phyloP scores from a whole-genome alignment of 2,329 filamentous ascomycete species.

The Penicillium decumbens region DNA sequence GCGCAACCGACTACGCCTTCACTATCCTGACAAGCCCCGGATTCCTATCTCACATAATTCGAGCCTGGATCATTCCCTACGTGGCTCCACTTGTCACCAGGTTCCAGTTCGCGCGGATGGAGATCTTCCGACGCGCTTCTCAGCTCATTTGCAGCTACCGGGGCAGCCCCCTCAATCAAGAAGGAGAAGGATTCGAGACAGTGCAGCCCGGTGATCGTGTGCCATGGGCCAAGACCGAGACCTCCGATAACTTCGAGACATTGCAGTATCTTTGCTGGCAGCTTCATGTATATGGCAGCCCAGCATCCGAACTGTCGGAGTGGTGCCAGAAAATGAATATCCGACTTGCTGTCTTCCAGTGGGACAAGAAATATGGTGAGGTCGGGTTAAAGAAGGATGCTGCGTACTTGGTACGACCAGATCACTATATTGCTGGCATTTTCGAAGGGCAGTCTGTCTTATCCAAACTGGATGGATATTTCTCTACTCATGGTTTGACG shows the following conservation, averaged over 20 bases:
- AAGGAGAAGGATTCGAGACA: conserved; percentile 30
- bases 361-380: conserved; percentile 21
- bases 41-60: conserved; percentile 41
- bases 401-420: conserved; percentile 31
- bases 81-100: conserved; percentile 25
- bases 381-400: conserved; percentile 23
- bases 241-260: conserved; percentile 27
- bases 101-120: conserved; percentile 17
- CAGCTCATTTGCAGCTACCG: conserved; percentile 46
- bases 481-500: conserved; percentile 10
- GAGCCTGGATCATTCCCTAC: conserved; percentile 40
- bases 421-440: conserved; percentile 29
- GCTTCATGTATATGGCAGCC: conserved; percentile 29
- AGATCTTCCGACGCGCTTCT: conserved; percentile 37
- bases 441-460: conserved; percentile 16
- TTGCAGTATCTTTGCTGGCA: conserved; percentile 28
- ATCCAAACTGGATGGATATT: conserved; percentile 23
- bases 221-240: conserved; percentile 29
- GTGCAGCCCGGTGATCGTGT: conserved; percentile 48
- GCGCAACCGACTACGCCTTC: conserved; percentile 44
- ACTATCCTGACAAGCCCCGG: conserved; percentile 36
- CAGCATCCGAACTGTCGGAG: conserved; percentile 10
- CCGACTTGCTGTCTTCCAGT: conserved; percentile 21
- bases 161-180: conserved; percentile 30
- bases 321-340: conserved; percentile 25